Evolutionary conservation across 2,329 filamentous ascomycete genomes (phyloP).

Genomic region (Cercospora canescens): DNA sequence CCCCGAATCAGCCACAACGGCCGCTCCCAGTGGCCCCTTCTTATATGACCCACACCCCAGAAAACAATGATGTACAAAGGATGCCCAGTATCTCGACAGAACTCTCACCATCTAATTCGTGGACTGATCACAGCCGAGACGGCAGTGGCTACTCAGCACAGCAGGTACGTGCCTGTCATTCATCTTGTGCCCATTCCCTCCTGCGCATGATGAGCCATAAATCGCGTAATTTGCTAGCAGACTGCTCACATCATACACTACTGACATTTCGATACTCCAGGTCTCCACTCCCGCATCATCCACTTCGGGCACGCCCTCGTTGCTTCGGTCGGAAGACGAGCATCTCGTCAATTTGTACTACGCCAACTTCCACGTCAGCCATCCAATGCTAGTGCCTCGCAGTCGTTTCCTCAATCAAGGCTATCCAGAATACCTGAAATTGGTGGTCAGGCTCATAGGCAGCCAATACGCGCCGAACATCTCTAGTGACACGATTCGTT

Average conservation of each 20-base stretch:
- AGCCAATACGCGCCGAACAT: slow-evolving; percentile 49
- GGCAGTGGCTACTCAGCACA: slow-evolving; percentile 4
- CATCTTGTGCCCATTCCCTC: background rate
- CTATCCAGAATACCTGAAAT: slow-evolving; percentile 51
- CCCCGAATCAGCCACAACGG: background rate
- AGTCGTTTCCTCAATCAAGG: slow-evolving; percentile 41
- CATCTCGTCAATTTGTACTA: slow-evolving; percentile 57
- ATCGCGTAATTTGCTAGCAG: background rate
- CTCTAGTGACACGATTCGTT: slow-evolving; percentile 39
- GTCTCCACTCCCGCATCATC: slow-evolving; percentile 11
- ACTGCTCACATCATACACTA: background rate
- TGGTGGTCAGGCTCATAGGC: slow-evolving; percentile 59
- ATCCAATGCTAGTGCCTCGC: slow-evolving; percentile 58
- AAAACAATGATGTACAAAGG: background rate
- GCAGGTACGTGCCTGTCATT: background rate
- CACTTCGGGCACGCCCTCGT: slow-evolving; percentile 44
- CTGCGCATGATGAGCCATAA: too few species aligned
- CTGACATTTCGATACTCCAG: background rate
- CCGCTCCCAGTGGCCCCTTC: slow-evolving; percentile 1
- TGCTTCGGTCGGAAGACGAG: slow-evolving; percentile 33
- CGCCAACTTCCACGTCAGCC: slow-evolving; percentile 55
- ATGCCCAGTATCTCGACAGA: background rate
- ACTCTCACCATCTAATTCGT: slow-evolving; percentile 6
- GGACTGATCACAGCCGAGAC: slow-evolving; percentile 2
- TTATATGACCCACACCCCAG: background rate